A percentile compares a stretch with the other conserved stretches of the same genome.
Conservation (phyloP, 2,329 filamentous ascomycete species). For the Myriosclerotinia duriaeana region DNA sequence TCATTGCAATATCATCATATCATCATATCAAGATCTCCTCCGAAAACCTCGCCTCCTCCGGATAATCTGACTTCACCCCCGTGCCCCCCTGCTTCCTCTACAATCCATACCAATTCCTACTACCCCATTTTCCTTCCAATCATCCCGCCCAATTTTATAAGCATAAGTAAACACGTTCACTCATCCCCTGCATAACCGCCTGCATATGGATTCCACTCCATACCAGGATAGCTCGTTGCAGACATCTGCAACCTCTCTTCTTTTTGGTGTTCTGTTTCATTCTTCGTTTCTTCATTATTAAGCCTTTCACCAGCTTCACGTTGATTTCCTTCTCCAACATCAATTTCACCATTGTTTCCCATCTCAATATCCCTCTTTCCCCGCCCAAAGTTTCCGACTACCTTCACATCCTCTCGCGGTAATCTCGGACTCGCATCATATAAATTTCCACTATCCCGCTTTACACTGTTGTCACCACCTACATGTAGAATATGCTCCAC, state of each 20-base stretch:
- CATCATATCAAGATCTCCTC: background rate
- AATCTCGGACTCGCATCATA: background rate
- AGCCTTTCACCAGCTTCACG: constrained; percentile 43
- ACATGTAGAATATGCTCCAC: constrained; percentile 25
- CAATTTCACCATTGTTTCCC: background rate
- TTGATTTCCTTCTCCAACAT: constrained; percentile 19
- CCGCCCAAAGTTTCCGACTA: background rate
- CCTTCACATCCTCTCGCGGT: background rate
- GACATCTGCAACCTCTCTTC: constrained; percentile 55
- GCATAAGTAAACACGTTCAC: background rate
- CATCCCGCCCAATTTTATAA: too few relatives aligned
- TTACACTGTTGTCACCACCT: background rate
- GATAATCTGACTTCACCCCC: background rate
- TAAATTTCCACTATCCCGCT: background rate
- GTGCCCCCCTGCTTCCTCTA: too few relatives aligned
- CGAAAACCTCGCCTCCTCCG: background rate
- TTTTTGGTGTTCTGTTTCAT: constrained; percentile 40
- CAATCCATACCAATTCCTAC: background rate
- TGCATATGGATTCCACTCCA: constrained; percentile 53
- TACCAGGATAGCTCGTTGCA: constrained; percentile 67
- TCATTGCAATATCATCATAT: background rate
- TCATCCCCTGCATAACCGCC: background rate
- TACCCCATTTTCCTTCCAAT: too few relatives aligned
- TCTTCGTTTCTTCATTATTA: background rate
- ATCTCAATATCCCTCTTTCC: background rate